These are phyloP conservation scores for Citrus glauca DNA, from an alignment of 345 rosid species.

Conservation along the genomic window DNA sequence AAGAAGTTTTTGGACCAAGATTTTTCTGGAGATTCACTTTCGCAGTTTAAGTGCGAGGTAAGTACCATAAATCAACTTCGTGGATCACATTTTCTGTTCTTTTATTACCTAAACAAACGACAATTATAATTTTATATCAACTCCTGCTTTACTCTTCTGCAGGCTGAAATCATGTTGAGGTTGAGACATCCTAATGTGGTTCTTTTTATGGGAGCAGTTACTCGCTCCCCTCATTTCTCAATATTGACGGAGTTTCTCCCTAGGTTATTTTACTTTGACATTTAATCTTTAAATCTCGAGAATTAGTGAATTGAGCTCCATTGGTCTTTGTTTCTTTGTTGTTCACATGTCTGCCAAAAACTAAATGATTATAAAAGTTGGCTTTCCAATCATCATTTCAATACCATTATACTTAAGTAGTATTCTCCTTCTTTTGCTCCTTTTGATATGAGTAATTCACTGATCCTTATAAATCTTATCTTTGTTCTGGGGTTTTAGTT, in stretches of 20 bases:
- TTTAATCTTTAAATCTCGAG: not conserved
- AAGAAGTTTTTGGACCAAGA: constrained; percentile 91
- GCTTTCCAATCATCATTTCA: not conserved
- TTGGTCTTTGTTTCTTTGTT: not conserved
- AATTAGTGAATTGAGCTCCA: constrained; percentile 2
- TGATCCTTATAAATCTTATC: not conserved
- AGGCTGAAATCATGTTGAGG: constrained; percentile 94
- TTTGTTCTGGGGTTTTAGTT: not conserved
- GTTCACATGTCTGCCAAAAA: not conserved
- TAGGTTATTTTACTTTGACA: constrained; percentile 47
- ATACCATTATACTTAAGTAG: not conserved
- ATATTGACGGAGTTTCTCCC: constrained; percentile 96
- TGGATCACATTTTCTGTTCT: not conserved
- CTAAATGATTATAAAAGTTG: not conserved
- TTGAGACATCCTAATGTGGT: constrained; percentile 97
- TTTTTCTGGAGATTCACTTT: constrained; percentile 86
- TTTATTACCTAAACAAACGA: constrained; percentile 6
- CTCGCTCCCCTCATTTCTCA: constrained; percentile 83
- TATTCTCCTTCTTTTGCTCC: not conserved
- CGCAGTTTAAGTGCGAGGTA: constrained; percentile 90
- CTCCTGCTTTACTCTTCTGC: constrained; percentile 17
- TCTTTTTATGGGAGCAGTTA: constrained; percentile 99
- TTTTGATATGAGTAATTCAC: not conserved
- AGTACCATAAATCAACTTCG: constrained; percentile 21
- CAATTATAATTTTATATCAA: constrained; percentile 7